A percentile compares a stretch with the other conserved stretches of the same genome.
phyloP scores from a whole-genome alignment of 2,329 filamentous ascomycete genomes.

The Zymoseptoria brevis region DNA sequence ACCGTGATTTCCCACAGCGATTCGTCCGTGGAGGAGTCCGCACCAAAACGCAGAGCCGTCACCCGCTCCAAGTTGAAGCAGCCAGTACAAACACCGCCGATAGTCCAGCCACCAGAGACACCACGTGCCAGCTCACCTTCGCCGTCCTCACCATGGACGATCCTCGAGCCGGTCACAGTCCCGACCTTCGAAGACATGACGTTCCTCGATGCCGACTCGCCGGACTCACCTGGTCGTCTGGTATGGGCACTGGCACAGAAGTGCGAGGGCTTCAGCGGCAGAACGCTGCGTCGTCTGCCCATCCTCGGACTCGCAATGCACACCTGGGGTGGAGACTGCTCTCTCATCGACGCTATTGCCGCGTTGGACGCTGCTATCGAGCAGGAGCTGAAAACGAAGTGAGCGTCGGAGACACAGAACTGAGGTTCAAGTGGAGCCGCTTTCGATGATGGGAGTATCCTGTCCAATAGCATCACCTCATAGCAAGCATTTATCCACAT shows the following conservation, averaged over 20 bases:
- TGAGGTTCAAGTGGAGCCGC: no score
- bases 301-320: constrained; percentile 36
- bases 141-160: constrained; percentile 6
- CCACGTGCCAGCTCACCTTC: not conserved
- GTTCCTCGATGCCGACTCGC: constrained; percentile 12
- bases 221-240: constrained; percentile 21
- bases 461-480: not conserved
- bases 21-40: not conserved
- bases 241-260: constrained; percentile 29
- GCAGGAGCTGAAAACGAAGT: constrained; percentile 25
- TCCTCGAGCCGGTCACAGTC: constrained; percentile 14
- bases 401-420: not conserved
- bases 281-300: constrained; percentile 36
- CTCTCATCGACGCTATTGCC: constrained; percentile 31
- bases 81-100: not conserved
- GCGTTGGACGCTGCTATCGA: constrained; percentile 32
- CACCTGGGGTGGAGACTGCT: constrained; percentile 29
- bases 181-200: constrained; percentile 27
- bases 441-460: not conserved
- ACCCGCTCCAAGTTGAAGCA: not conserved
- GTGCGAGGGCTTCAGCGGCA: constrained; percentile 35
- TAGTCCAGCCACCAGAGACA: not conserved
- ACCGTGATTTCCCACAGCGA: not conserved
- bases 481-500: not conserved
- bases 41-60: not conserved